Evolutionary conservation across 2,329 filamentous ascomycete genomes (phyloP), one percentile per base, ranked within the genome.

Genomic region (Biscogniauxia sp.): DNA sequence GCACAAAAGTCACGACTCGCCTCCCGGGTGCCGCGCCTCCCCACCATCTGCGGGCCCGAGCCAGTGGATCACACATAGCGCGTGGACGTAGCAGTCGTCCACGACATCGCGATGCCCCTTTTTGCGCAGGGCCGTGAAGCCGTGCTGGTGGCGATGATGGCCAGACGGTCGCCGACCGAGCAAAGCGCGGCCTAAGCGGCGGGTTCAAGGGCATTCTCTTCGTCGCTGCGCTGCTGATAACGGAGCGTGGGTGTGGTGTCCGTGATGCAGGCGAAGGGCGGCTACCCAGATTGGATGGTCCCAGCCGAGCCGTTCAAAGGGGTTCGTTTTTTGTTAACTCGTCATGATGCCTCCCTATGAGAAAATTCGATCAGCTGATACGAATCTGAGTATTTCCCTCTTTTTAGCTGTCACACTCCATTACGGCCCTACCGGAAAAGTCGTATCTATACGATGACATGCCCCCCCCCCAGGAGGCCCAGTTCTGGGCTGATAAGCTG

Each of bases 141-240:
- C 13, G 60, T 67, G 17, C 53, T 67, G 51, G 50, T 69, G 19
- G 60, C 63, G 11, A 64, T 60, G 9, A 57, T 53, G 8, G 62
- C 66, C 58, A 64, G 26, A 60, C 52, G 26, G 53, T 62, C 17
- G 54, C 53, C 13, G 62, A 66, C 6, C 57, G 64, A n/a, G 51
- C 56, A 17, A 55, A 57, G 13, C 51, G 50, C 2, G 64, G 62
- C 2, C 58, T 59, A 5, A 49, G 13, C 0, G 62, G 62, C 37
- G 64, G 64, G 3, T 64, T 66, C 20, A 51, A 50, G 19, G 57
- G 51, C 45, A 50, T 62, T 20, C 56, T 66, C 19, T 62, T 57
- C 13, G 45, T 64, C 19, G 58, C 54, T 28, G 61, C 57, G 37
- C 61, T 64, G 20, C 53, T 60, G 5, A 37, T 64, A 2, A 26